Base-by-base conservation (phyloP, 352 stramenopile species). In the Peronospora belbahrii region DNA sequence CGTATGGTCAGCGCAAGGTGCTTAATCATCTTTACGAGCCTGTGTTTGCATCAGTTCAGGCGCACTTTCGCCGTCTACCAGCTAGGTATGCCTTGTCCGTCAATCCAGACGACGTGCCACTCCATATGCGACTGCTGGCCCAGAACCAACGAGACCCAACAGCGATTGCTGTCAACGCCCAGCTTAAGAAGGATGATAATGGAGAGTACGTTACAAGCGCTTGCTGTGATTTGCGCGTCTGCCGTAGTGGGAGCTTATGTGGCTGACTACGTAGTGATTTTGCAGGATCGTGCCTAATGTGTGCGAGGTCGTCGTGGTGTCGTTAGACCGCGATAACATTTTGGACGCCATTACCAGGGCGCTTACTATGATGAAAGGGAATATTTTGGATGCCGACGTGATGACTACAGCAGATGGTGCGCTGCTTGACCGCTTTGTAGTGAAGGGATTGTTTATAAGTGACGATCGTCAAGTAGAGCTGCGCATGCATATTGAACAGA, bases 151-250 rank as follows among this genome's bases (percentile, higher is more conserved):
- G 81, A 17, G 74, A 83, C 47, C 81, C 81, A 4, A 83, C 83
- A 14, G 81, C 83, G 11, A 88, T 93, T 44, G 77, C 75, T 17
- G 79, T 93, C 23, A 89, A 86, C 31, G 78, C 76, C 1, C 81
- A 93, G 44, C 60, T 87, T 8, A 84, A 88, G 52, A 92, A 92
- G 43, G 78, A 92, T 52, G 81, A 92, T 58, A 80, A 92, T 42
- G 81, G 80, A 70, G 75, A 85, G 77, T 89, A 75, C 36, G 77
- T 73, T 6, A 19, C 35, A 22, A n/a, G 19, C 32, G 17, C 27
- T n/a, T 38, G 8, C 24, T 36, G 13, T 28, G 19, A 14, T 27
- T 42, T 41, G 17, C 18, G 3, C 17, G 4, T 25, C 4, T 43
- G 23, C 24, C 35, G 11, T 40, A n/a, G 14, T 23, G n/a, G 19